Conservation (phyloP, 1,284 basidiomycete species). For the Trametes sp. region DNA sequence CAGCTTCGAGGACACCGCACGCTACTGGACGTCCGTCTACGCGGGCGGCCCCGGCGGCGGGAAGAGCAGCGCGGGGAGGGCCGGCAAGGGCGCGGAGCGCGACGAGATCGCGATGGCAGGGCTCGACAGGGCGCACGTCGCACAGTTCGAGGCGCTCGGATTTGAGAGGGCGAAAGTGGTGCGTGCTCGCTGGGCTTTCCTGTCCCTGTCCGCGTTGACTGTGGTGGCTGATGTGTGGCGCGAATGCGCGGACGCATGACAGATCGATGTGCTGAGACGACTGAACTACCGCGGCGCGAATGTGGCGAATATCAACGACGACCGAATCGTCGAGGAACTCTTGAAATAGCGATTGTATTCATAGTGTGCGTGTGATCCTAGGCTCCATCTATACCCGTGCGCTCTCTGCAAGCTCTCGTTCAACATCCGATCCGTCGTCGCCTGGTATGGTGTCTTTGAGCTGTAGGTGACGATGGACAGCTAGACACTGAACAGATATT, state of each 20-base stretch:
- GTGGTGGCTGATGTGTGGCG: not conserved
- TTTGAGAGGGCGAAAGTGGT: conserved; percentile 83
- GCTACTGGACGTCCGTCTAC: conserved; percentile 93
- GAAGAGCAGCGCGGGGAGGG: conserved; percentile 40
- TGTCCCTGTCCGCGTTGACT: not conserved
- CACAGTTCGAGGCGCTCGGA: conserved; percentile 75
- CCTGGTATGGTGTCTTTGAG: not conserved
- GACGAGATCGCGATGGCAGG: conserved; percentile 82
- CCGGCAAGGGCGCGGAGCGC: conserved; percentile 31
- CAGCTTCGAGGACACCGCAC: conserved; percentile 92
- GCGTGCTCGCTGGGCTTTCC: conserved; percentile 43
- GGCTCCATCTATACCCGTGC: not conserved
- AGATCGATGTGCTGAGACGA: conserved; percentile 88
- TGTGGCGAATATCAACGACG: conserved; percentile 64
- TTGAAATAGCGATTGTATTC: conserved; percentile 47
- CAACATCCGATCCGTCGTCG: not conserved
- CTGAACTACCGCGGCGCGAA: conserved; percentile 92
- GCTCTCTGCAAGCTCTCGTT: not conserved
- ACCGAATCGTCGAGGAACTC: conserved; percentile 65
- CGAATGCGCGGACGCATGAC: conserved; percentile 4
- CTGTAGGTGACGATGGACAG: no score
- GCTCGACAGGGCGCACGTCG: conserved; percentile 75
- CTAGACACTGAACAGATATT: no score
- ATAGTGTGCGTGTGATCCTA: conserved; percentile 14
- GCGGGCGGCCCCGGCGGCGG: conserved; percentile 69